These are phyloP conservation scores for Globisporangium echinulatum DNA, from an alignment of 352 stramenopile genomes.

Conservation along the genomic window DNA sequence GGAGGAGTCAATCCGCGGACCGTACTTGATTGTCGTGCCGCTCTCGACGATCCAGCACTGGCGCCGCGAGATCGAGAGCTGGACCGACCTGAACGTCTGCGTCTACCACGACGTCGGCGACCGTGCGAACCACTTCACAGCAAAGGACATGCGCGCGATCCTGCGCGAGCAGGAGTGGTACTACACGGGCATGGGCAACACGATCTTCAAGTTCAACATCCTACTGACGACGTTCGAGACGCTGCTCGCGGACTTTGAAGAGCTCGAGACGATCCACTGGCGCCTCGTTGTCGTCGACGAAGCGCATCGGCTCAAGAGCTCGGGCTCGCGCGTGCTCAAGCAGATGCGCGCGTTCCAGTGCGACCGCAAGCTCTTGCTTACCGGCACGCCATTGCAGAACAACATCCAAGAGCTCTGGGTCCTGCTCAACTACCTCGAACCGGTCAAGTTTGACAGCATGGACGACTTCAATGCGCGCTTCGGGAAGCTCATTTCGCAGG, in stretches of 20 bases:
- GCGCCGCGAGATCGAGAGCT: constrained; percentile 85
- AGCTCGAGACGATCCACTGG: constrained; percentile 83
- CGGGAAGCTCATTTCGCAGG: constrained; percentile 87
- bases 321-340: constrained; percentile 78
- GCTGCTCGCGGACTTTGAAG: constrained; percentile 78
- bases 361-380: constrained; percentile 93
- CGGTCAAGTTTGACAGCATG: constrained; percentile 87
- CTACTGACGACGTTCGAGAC: constrained; percentile 82
- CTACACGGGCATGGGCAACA: constrained; percentile 85
- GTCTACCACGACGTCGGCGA: constrained; percentile 96
- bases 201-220: constrained; percentile 88
- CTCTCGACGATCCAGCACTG: constrained; percentile 87
- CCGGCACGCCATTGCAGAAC: constrained; percentile 96
- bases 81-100: constrained; percentile 98
- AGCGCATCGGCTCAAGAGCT: constrained; percentile 75
- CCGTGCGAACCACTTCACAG: constrained; percentile 67
- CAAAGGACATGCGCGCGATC: constrained; percentile 82
- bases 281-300: constrained; percentile 80
- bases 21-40: constrained; percentile 82
- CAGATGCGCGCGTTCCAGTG: constrained; percentile 82
- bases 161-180: constrained; percentile 88
- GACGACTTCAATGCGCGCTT: constrained; percentile 92
- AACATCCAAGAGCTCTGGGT: constrained; percentile 96
- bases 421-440: constrained; percentile 95
- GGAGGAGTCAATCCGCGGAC: constrained; percentile 78